Evolutionary conservation across 2,329 filamentous ascomycete genomes (phyloP), one percentile per base, ranked within the genome.

Genomic region (Fusarium multiceps): DNA sequence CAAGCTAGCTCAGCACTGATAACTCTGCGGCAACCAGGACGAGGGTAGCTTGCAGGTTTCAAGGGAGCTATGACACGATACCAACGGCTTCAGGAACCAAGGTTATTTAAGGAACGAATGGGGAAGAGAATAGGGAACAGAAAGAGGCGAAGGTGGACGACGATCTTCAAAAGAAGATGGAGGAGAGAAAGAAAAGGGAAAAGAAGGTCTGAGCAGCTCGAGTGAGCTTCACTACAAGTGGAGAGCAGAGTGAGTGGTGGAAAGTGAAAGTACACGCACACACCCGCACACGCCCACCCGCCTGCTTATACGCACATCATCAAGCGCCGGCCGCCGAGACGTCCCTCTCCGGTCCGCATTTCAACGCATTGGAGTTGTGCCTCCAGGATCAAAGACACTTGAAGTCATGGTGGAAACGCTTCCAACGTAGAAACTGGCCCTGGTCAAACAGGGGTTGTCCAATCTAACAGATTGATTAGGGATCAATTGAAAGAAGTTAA

Each of bases 291-390:
- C 66, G 64, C 68, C 57, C 69, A 72, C 72, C 49, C 64, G 69
- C 72, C 51, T 73, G 69, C 68, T 63, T 72, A 72, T 69, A 73
- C 68, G 72, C 68, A 69, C 71, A 73, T 74, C 72, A 72, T 72
- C 72, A 73, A 74, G 72, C 71, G 61, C 70, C 68, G 66, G 66
- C 63, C 55, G 65, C 70, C 72, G 68, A 71, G 66, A 73, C 53
- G 59, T 69, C 66, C 54, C 55, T 53, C 59, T 59, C 67, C 55
- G 56, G 72, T 58, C 65, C 59, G 66, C 54, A 63, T 64, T 59
- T 73, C 42, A 62, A 59, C 67, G 59, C 59, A 63, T 54, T 50
- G 42, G 40, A 46, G 49, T 61, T 34, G 62, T 50, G 65, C 61
- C 53, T 40, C 42, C 48, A 50, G 32, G 53, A 65, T 41, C 48